Base-by-base conservation (phyloP, 495 filamentous ascomycete species). In the Choiromyces venosus region DNA sequence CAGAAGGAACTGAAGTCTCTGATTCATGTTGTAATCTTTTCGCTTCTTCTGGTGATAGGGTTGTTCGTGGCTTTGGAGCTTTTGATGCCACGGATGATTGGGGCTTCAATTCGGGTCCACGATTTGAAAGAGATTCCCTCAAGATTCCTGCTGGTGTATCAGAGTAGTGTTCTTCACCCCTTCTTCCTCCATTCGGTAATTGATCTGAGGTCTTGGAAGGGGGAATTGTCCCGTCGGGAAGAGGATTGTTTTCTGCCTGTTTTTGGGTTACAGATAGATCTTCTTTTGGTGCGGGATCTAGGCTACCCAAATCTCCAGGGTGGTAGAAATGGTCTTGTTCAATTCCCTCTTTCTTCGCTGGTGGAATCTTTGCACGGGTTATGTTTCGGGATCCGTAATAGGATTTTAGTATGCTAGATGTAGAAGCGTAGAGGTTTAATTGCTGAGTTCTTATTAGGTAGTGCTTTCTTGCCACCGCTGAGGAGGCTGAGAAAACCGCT, bases 401-500 rank as follows among this genome's bases (percentile, higher is more conserved):
- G 12, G 88, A 87, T 76, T 89, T 89, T 25, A 89, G 88, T 46
- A 97, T 84, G 42, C 89, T 92, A 2, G 93, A 95, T 12, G 91
- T 92, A 73, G 86, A 87, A 69, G 86, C 89, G 81, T 91, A 97
- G 72, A 90, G 83, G 82, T 96, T 91, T 37, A 95, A 82, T 82
- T 98, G 93, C 71, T 88, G 86, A 56, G 87, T 85, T 25, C 93
- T 90, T 75, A 97, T 86, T 21, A 88, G 88, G 66, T 92, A 83
- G 83, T 98, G 95, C 83, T 93, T 92, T 76, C 86, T 84, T 21
- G 91, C 92, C 67, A 99, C 87, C 14, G 88, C 86, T 65, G 89
- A 88, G 71, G 92, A 90, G 80, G 91, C 94, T 84, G 88, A 90
- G 80, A 91, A 87, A 52, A 97, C 85, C 74, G 91, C 90, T 73